Evolutionary conservation across 495 filamentous ascomycete genomes (phyloP).

Genomic region (Penicillium coffeae): DNA sequence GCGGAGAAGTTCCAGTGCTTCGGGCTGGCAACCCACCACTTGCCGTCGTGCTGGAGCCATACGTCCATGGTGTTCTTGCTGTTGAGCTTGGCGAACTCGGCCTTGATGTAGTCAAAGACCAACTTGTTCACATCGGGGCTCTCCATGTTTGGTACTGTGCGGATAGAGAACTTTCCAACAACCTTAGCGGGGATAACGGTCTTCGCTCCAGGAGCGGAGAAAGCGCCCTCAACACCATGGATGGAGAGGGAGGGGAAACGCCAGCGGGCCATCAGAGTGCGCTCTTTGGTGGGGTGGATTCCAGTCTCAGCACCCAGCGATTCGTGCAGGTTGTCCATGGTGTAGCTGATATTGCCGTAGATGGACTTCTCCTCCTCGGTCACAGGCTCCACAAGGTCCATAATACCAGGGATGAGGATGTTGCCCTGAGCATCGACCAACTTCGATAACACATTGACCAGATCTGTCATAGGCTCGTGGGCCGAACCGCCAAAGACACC

Average conservation of each 20-base stretch:
- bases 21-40: conserved; percentile 97
- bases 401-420: conserved; percentile 84
- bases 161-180: conserved; percentile 94
- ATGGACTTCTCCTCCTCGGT: conserved; percentile 80
- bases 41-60: conserved; percentile 78
- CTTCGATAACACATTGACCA: conserved; percentile 73
- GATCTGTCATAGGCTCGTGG: conserved; percentile 97
- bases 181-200: conserved; percentile 98
- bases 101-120: conserved; percentile 74
- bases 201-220: conserved; percentile 90
- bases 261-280: conserved; percentile 93
- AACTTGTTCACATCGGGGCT: conserved; percentile 78
- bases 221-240: conserved; percentile 94
- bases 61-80: conserved; percentile 89
- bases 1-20: conserved; percentile 98
- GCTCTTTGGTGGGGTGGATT: conserved; percentile 80
- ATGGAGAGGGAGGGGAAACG: conserved; percentile 91
- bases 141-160: conserved; percentile 97
- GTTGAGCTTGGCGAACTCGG: conserved; percentile 73
- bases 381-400: conserved; percentile 84
- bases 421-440: conserved; percentile 87
- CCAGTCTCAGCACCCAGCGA: conserved; percentile 81
- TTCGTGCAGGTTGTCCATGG: conserved; percentile 91
- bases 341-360: conserved; percentile 84
- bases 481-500: conserved; percentile 95